Evolutionary conservation across 306 rosid species (phyloP).

Genomic region (Pueraria montana): DNA sequence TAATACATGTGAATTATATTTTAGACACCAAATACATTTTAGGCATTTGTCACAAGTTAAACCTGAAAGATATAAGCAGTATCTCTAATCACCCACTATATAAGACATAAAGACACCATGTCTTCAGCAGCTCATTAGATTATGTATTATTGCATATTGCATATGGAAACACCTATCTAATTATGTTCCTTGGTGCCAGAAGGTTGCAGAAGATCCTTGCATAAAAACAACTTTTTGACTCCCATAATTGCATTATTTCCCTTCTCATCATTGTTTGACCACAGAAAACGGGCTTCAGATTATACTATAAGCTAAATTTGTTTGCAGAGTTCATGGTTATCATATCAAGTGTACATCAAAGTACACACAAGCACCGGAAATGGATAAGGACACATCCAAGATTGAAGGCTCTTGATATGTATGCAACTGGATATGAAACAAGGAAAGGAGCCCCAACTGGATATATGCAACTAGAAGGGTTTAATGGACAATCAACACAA

Average conservation of each 20-base stretch:
- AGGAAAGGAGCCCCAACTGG: too few species aligned
- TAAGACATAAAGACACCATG: neutral
- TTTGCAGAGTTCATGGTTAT: slow-evolving; percentile 21
- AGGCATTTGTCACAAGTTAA: neutral
- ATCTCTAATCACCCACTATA: neutral
- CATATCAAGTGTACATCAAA: slow-evolving; percentile 42
- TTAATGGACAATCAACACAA: neutral
- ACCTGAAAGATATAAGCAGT: neutral
- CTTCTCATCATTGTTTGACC: slow-evolving; percentile 22
- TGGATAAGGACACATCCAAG: slow-evolving; percentile 95
- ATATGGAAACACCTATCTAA: slow-evolving; percentile 13
- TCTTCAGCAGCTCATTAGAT: neutral
- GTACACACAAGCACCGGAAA: slow-evolving; percentile 71
- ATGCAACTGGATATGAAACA: slow-evolving; percentile 75
- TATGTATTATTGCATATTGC: slow-evolving; percentile 8
- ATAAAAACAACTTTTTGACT: slow-evolving; percentile 14
- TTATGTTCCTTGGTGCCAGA: slow-evolving; percentile 15
- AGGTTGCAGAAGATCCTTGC: slow-evolving; percentile 8
- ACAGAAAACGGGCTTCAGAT: slow-evolving; percentile 5
- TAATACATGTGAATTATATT: slow-evolving; percentile 13
- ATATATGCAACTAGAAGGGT: too few species aligned
- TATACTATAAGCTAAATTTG: slow-evolving; percentile 29
- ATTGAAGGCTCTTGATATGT: slow-evolving; percentile 89
- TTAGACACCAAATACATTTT: neutral
- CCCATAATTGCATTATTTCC: slow-evolving; percentile 9